phyloP scores from a whole-genome alignment of 2,329 filamentous ascomycete species.

The Fusarium tuaranense region DNA sequence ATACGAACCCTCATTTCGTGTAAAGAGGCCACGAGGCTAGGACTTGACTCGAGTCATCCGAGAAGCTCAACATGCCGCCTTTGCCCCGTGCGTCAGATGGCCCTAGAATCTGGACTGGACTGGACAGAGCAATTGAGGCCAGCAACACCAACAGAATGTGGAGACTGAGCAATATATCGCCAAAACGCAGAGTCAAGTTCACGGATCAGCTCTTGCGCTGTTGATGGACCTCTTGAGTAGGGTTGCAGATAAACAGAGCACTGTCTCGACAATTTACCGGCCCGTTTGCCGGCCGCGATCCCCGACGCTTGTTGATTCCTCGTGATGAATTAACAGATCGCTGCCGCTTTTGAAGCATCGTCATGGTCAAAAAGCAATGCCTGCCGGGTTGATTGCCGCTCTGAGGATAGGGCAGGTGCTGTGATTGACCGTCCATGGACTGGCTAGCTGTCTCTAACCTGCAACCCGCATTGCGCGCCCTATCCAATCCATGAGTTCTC shows the following conservation, averaged over 20 bases:
- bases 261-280: not conserved
- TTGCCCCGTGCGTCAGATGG: conserved; percentile 6
- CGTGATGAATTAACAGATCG: conserved; percentile 2
- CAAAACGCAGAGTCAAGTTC: not conserved
- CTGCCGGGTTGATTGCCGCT: conserved; percentile 4
- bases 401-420: conserved; percentile 19
- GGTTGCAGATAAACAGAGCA: not conserved
- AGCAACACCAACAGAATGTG: conserved; percentile 1
- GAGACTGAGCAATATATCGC: conserved; percentile 3
- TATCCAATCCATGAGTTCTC: conserved; percentile 27
- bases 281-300: not conserved
- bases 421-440: conserved; percentile 22
- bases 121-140: conserved; percentile 6
- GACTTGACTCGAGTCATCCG: conserved; percentile 9
- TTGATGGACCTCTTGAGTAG: not conserved
- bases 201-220: not conserved
- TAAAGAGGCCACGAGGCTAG: conserved; percentile 7
- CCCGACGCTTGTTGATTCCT: not conserved
- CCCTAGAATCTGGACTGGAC: not conserved
- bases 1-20: conserved; percentile 24
- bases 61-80: conserved; percentile 5
- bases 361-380: conserved; percentile 5
- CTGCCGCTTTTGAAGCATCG: conserved; percentile 5
- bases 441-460: conserved; percentile 9
- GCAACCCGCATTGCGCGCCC: conserved; percentile 10